Percentiles rank a stretch among this genome's conserved stretches.
Conservation (phyloP, 129 eudicot genomes). For the Pseudognaphalium luteoalbum region DNA sequence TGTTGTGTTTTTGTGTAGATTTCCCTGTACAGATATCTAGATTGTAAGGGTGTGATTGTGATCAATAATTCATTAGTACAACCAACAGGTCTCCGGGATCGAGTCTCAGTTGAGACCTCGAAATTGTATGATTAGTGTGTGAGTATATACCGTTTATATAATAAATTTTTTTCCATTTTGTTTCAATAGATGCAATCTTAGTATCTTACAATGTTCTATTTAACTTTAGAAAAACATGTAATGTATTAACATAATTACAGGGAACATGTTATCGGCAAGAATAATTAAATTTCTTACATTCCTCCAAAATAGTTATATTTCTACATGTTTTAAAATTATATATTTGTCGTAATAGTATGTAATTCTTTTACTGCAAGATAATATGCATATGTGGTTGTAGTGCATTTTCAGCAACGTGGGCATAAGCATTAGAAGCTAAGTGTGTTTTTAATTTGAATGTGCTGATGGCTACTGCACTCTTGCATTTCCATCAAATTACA, state of each 20-base stretch:
- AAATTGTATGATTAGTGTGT: background rate
- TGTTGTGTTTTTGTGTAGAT: conserved; percentile 1
- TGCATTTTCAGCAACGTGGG: background rate
- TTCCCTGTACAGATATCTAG: background rate
- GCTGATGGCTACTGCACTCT: background rate
- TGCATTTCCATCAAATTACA: background rate
- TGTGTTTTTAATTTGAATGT: background rate
- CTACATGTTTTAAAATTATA: too few relatives aligned
- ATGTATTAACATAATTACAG: background rate
- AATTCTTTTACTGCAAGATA: too few relatives aligned
- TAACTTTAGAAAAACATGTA: background rate
- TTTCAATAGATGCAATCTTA: background rate
- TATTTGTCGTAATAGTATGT: too few relatives aligned
- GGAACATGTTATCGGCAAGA: background rate
- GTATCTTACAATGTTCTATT: too few relatives aligned
- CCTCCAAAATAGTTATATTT: too few relatives aligned
- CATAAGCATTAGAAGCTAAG: background rate
- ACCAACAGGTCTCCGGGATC: background rate
- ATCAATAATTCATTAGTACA: background rate
- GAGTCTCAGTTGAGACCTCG: background rate
- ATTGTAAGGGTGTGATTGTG: background rate
- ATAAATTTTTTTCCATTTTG: background rate
- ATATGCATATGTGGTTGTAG: background rate
- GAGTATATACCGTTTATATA: background rate
- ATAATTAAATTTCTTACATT: background rate